A percentile compares a stretch with the other conserved stretches of the same genome.
phyloP scores from a whole-genome alignment of 495 filamentous ascomycete genomes.

The Talaromyces proteolyticus region DNA sequence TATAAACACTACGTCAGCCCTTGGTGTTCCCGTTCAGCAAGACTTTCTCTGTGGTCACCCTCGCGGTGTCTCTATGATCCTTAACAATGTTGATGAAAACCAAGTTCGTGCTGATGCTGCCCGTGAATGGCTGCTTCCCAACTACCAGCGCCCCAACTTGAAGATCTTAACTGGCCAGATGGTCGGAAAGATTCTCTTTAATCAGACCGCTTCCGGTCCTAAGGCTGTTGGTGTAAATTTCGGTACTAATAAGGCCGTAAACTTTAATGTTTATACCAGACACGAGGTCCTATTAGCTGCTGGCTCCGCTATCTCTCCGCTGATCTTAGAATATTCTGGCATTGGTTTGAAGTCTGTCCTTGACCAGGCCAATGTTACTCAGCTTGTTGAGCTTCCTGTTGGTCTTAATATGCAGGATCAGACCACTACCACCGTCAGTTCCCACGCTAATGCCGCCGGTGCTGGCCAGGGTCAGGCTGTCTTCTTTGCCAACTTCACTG shows the following conservation, averaged over 20 bases:
- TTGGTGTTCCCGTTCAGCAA: slow-evolving; percentile 12
- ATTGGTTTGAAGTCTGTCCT: slow-evolving; percentile 30
- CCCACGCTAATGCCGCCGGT: slow-evolving; percentile 4
- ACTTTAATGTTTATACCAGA: slow-evolving; percentile 25
- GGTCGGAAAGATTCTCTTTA: slow-evolving; percentile 35
- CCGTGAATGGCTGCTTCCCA: slow-evolving; percentile 42
- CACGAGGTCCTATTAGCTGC: slow-evolving; percentile 51
- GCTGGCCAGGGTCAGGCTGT: slow-evolving; percentile 20
- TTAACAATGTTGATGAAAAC: slow-evolving; percentile 14
- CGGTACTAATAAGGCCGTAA: slow-evolving; percentile 17
- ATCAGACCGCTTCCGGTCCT: slow-evolving; percentile 2
- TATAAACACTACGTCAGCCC: slow-evolving; percentile 11
- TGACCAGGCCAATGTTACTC: slow-evolving; percentile 38
- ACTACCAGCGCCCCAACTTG: slow-evolving; percentile 34
- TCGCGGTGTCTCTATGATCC: slow-evolving; percentile 23
- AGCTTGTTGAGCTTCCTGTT: slow-evolving; percentile 48
- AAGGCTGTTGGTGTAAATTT: slow-evolving; percentile 29
- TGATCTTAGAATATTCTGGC: slow-evolving; percentile 42
- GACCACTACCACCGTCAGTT: slow-evolving; percentile 17
- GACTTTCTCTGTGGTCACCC: slow-evolving; percentile 20
- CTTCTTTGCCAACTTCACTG: slow-evolving; percentile 22
- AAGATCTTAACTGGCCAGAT: slow-evolving; percentile 39
- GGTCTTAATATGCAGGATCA: slow-evolving; percentile 43
- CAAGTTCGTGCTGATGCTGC: slow-evolving; percentile 32
- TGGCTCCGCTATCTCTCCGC: slow-evolving; percentile 48